Base-by-base conservation (phyloP, 257 asterid genomes). In the Fraxinus americana region DNA sequence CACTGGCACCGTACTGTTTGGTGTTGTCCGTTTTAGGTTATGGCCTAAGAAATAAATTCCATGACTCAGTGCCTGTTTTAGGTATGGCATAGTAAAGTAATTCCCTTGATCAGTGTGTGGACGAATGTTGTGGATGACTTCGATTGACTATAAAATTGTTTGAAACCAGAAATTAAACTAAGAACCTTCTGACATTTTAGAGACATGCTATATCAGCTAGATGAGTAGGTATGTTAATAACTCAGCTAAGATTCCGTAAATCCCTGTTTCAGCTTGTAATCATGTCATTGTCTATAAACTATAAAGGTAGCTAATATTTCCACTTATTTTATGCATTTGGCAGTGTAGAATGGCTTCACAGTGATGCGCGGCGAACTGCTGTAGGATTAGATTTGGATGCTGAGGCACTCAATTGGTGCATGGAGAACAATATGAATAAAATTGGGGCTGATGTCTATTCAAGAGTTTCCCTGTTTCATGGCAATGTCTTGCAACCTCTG, bases 331-430 rank as follows among this genome's bases (percentile, higher is more conserved):
- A 29, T 84, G 73, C 57, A 81, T 79, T 80, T 84, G 71, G 67
- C 95, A 95, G 98, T 75, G 88, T 90, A 6, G 97, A 93, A 65
- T 96, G 99, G 99, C 91, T 96, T 74, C 94, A 87, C 8, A 74
- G 87, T 73, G 98, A 96, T 81, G 90, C 97, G 63, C 90, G 98
- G 81, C 86, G 98, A 87, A 92, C 97, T 77, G 97, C 99, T 25
- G 87, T 96, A 35, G 99, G 97, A 84, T 79, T 96, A 87, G 98
- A 96, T 85, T 91, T 96, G 85, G 99, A 96, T 30, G 70, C 79
- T 10, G 99, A 93, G 73, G 97, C 99, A 38, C 95, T 96, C 48
- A 75, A 85, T 78, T 96, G 99, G 99, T 93, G 99, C 78, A 75
- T 86, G 77, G 94, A 89, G 50, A 93, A 84, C 87, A 96, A 93